These are phyloP conservation scores for Wickerhamomyces kurtzmanii DNA, from an alignment of 805 yeast species.

Conservation along the genomic window DNA sequence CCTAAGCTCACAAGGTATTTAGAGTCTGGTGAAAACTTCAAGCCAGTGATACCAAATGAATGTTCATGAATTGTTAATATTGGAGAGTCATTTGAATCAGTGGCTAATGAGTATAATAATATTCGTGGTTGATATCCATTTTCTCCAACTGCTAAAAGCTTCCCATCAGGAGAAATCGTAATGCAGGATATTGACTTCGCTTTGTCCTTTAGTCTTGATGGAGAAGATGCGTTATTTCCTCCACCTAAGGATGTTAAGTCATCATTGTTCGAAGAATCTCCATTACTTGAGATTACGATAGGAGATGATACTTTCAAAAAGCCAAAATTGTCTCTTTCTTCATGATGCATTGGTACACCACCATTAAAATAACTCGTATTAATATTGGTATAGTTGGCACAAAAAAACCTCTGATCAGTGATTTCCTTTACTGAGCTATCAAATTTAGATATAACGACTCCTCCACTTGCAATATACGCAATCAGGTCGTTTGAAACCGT, in stretches of 20 bases:
- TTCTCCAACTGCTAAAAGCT: conserved; percentile 59
- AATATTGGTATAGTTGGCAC: conserved; percentile 28
- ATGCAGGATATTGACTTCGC: conserved; percentile 46
- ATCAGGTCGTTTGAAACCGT: conserved; percentile 27
- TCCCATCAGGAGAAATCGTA: conserved; percentile 46
- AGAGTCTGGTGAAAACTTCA: conserved; percentile 53
- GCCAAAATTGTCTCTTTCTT: too few relatives aligned
- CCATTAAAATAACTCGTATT: too few relatives aligned
- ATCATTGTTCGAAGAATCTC: conserved; percentile 3
- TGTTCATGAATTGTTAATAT: conserved; percentile 50
- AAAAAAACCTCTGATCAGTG: conserved; percentile 35
- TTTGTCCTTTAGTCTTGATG: conserved; percentile 19
- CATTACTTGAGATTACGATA: too few relatives aligned
- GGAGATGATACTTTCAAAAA: too few relatives aligned
- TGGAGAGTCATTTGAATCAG: conserved; percentile 36
- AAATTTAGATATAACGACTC: conserved; percentile 40
- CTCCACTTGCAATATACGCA: conserved; percentile 52
- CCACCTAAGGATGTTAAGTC: conserved; percentile 7
- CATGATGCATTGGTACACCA: too few relatives aligned
- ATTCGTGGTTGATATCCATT: conserved; percentile 61
- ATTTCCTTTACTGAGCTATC: conserved; percentile 10
- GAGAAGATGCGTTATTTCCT: conserved; percentile 5
- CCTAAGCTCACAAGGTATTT: conserved; percentile 51
- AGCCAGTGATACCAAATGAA: conserved; percentile 47
- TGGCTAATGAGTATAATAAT: conserved; percentile 46